Evolutionary conservation across 2,329 filamentous ascomycete genomes (phyloP).

Genomic region (Penicillium sp.): DNA sequence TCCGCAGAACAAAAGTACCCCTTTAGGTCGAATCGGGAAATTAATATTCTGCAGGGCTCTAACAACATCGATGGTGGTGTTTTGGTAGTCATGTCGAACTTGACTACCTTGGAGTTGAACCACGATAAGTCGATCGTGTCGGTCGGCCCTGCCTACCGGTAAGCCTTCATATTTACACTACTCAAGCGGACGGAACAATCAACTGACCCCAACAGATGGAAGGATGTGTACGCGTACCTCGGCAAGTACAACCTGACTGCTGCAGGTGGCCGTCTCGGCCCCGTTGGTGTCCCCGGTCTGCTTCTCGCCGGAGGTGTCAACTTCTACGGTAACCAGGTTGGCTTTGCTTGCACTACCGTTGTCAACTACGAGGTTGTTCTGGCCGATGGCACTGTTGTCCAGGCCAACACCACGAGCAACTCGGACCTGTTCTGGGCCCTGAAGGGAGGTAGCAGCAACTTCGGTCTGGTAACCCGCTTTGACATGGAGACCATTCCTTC

Average conservation of each 20-base stretch:
- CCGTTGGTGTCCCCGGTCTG: constrained; percentile 31
- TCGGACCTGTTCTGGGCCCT: constrained; percentile 42
- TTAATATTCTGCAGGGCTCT: constrained; percentile 23
- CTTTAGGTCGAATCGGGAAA: neutral
- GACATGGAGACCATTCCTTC: constrained; percentile 35
- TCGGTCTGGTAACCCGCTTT: constrained; percentile 45
- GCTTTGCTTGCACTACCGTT: constrained; percentile 30
- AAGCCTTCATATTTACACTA: neutral
- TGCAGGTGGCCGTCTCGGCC: constrained; percentile 29
- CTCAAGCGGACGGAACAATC: neutral
- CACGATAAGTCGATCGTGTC: constrained; percentile 29
- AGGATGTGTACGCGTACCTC: constrained; percentile 35
- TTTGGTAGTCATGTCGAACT: constrained; percentile 32
- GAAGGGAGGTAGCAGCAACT: constrained; percentile 47
- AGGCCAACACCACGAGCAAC: constrained; percentile 32
- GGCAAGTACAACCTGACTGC: constrained; percentile 20
- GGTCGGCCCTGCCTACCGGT: constrained; percentile 31
- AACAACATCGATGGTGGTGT: constrained; percentile 37
- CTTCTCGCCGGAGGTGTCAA: constrained; percentile 30
- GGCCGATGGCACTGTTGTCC: constrained; percentile 37
- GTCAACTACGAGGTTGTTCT: constrained; percentile 38
- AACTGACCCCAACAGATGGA: constrained; percentile 24
- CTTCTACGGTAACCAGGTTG: constrained; percentile 31
- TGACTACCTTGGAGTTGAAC: constrained; percentile 30
- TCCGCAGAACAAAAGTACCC: neutral